Evolutionary conservation across 2,329 filamentous ascomycete species (phyloP).

Genomic region (Cladophialophora exuberans): DNA sequence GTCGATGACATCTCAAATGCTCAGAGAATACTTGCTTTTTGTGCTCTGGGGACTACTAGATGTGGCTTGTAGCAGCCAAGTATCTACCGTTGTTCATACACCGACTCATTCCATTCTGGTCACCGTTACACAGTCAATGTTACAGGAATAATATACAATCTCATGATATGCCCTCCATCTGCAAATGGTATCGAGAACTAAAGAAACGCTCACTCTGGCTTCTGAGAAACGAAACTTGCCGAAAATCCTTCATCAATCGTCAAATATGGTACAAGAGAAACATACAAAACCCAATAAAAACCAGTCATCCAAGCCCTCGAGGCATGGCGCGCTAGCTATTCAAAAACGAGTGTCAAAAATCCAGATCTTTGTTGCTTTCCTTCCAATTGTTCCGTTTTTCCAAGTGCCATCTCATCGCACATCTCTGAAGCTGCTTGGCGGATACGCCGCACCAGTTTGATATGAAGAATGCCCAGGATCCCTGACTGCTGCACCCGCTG

Average conservation of each 20-base stretch:
- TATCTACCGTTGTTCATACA: too few relatives aligned
- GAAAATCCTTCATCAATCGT: conserved; percentile 2
- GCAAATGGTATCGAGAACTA: neutral
- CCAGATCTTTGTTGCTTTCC: neutral
- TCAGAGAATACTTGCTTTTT: neutral
- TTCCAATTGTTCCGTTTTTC: neutral
- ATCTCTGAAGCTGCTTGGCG: conserved; percentile 27
- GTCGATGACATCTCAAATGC: neutral
- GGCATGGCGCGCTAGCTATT: too few relatives aligned
- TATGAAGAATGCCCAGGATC: conserved; percentile 22
- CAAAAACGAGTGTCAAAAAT: too few relatives aligned
- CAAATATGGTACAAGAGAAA: conserved; percentile 7
- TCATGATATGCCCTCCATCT: neutral
- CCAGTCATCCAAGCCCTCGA: too few relatives aligned
- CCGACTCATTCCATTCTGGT: neutral
- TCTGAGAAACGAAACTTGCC: neutral
- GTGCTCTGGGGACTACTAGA: neutral
- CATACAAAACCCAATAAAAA: neutral
- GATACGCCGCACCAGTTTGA: conserved; percentile 21
- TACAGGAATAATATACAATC: neutral
- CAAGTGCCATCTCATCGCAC: conserved; percentile 5
- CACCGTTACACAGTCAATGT: neutral
- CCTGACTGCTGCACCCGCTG: conserved; percentile 5
- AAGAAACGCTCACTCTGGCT: neutral
- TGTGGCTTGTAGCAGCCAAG: too few relatives aligned